Conservation (phyloP, 2,329 filamentous ascomycete genomes). For the Cercospora sp. region DNA sequence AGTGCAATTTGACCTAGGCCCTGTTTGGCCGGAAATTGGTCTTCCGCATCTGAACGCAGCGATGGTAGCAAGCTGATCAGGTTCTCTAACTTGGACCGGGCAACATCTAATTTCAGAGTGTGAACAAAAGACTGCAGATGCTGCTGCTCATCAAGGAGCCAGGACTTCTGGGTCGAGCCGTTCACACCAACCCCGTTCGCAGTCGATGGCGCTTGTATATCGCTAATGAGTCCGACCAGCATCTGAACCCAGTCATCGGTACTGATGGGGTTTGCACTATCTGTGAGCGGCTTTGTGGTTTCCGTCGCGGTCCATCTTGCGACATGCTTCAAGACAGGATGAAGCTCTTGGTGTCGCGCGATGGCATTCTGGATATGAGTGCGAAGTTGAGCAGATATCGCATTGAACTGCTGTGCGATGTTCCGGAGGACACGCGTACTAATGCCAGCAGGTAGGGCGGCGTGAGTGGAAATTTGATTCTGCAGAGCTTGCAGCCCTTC, state of each 20-base stretch:
- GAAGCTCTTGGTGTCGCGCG: slow-evolving; percentile 24
- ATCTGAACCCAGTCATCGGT: slow-evolving; percentile 8
- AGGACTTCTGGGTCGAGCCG: slow-evolving; percentile 62
- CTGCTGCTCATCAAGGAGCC: slow-evolving; percentile 49
- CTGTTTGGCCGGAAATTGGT: neutral
- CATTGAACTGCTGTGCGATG: neutral
- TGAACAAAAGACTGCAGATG: slow-evolving; percentile 1
- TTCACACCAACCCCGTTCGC: slow-evolving; percentile 45
- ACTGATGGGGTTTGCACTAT: neutral
- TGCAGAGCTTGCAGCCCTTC: slow-evolving; percentile 2
- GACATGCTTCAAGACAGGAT: slow-evolving; percentile 27
- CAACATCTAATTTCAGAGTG: neutral
- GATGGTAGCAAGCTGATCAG: neutral
- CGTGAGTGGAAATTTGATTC: neutral
- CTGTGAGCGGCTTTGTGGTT: slow-evolving; percentile 18
- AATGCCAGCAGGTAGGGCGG: slow-evolving; percentile 6
- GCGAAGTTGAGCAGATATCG: neutral
- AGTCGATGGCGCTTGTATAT: slow-evolving; percentile 19
- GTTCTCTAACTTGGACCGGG: neutral
- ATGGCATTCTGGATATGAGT: neutral
- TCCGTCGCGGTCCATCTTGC: slow-evolving; percentile 39
- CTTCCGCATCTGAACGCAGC: neutral
- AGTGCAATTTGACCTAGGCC: slow-evolving; percentile 2
- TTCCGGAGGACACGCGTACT: neutral
- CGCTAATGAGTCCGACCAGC: neutral